Conservation (phyloP, 78 protist genomes). For the Dictyostelium capitatum region DNA sequence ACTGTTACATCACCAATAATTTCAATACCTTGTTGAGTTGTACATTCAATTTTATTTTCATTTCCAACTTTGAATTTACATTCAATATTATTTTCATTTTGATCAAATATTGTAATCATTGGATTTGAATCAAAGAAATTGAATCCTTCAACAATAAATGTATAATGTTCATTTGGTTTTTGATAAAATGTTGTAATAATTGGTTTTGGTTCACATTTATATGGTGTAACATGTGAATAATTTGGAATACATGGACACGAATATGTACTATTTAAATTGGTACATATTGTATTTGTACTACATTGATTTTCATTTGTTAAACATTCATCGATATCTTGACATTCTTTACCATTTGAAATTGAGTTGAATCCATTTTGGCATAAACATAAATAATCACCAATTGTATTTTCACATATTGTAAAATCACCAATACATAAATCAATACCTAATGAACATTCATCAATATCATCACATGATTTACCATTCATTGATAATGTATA, state of each 20-base stretch:
- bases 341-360: background rate
- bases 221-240: background rate
- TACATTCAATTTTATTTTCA: background rate
- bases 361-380: background rate
- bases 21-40: background rate
- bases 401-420: background rate
- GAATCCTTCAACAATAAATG: background rate
- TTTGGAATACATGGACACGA: background rate
- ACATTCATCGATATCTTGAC: constrained; percentile 1
- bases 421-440: background rate
- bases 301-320: background rate
- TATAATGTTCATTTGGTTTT: background rate
- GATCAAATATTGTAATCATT: background rate
- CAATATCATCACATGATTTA: background rate
- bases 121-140: background rate
- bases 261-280: background rate
- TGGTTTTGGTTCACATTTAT: background rate
- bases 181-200: background rate
- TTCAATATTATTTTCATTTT: background rate
- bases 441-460: background rate
- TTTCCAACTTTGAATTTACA: background rate
- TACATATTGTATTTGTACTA: background rate
- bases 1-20: background rate
- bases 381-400: background rate
- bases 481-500: background rate